phyloP scores from a whole-genome alignment of 2,329 filamentous ascomycete genomes.

The Monosporascus sp. region DNA sequence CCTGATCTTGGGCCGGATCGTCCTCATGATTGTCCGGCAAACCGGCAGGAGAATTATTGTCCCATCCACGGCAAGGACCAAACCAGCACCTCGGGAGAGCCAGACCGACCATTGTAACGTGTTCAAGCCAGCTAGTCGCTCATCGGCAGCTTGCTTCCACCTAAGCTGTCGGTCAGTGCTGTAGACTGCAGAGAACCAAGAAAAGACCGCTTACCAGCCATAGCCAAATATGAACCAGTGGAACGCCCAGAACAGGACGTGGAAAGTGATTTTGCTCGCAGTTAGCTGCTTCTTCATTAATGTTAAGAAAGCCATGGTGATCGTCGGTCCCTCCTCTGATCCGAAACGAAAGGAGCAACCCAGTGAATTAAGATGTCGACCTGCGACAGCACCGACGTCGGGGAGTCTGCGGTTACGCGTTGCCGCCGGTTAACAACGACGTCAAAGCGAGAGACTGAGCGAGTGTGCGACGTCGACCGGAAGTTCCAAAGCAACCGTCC shows the following conservation, averaged over 20 bases:
- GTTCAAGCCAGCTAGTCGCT: conserved; percentile 71
- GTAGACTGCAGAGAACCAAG: not conserved
- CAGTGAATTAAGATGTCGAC: conserved; percentile 42
- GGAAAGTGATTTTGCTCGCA: conserved; percentile 68
- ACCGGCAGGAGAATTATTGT: conserved; percentile 89
- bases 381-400: conserved; percentile 42
- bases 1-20: conserved; percentile 77
- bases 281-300: conserved; percentile 62
- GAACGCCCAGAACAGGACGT: conserved; percentile 73
- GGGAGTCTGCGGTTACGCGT: conserved; percentile 15
- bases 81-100: conserved; percentile 88
- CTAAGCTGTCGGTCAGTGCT: conserved; percentile 37
- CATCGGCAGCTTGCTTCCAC: conserved; percentile 70
- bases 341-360: conserved; percentile 10
- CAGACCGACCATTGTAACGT: conserved; percentile 82
- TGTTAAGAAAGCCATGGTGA: conserved; percentile 33
- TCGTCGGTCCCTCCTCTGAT: conserved; percentile 28
- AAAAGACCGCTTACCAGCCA: conserved; percentile 55
- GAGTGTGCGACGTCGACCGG: not conserved
- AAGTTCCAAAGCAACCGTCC: not conserved
- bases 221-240: conserved; percentile 76
- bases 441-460: conserved; percentile 12
- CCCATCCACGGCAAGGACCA: conserved; percentile 78
- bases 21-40: conserved; percentile 84
- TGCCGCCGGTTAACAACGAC: conserved; percentile 8